A percentile compares a stretch with the other conserved stretches of the same genome.
Conservation (phyloP, 352 stramenopile species). For the Pythium chondricola region DNA sequence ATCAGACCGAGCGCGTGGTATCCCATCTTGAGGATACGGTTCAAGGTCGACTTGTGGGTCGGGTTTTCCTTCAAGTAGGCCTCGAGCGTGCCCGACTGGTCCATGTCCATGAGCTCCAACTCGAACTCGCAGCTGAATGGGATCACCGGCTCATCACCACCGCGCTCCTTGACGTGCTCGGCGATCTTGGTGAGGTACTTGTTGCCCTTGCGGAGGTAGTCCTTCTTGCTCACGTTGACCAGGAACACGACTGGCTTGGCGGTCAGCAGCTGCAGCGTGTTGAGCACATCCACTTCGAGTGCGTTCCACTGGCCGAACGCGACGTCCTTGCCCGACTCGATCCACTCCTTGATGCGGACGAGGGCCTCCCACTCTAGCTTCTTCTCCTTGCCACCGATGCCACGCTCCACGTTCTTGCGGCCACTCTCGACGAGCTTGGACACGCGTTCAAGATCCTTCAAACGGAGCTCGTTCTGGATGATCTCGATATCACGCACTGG, state of each 20-base stretch:
- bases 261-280: slow-evolving; percentile 89
- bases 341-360: slow-evolving; percentile 72
- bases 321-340: slow-evolving; percentile 87
- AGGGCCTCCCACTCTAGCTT: slow-evolving; percentile 92
- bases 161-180: slow-evolving; percentile 95
- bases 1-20: slow-evolving; percentile 98
- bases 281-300: slow-evolving; percentile 88
- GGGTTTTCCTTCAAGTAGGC: slow-evolving; percentile 80
- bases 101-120: slow-evolving; percentile 87
- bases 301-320: slow-evolving; percentile 87
- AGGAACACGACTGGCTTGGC: slow-evolving; percentile 98
- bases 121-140: slow-evolving; percentile 98
- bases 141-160: slow-evolving; percentile 95
- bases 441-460: slow-evolving; percentile 96
- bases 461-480: slow-evolving; percentile 97
- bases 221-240: slow-evolving; percentile 98
- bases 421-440: slow-evolving; percentile 66
- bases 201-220: slow-evolving; percentile 98
- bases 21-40: slow-evolving; percentile 96
- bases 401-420: slow-evolving; percentile 86
- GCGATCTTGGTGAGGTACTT: slow-evolving; percentile 97
- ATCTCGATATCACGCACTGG: slow-evolving; percentile 98
- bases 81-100: slow-evolving; percentile 44
- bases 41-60: slow-evolving; percentile 89
- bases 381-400: slow-evolving; percentile 92